Percentiles rank a stretch among this genome's conserved stretches.
Conservation (phyloP, 1,139 yeast genomes). For the Debaryomycetaceae sp. region DNA sequence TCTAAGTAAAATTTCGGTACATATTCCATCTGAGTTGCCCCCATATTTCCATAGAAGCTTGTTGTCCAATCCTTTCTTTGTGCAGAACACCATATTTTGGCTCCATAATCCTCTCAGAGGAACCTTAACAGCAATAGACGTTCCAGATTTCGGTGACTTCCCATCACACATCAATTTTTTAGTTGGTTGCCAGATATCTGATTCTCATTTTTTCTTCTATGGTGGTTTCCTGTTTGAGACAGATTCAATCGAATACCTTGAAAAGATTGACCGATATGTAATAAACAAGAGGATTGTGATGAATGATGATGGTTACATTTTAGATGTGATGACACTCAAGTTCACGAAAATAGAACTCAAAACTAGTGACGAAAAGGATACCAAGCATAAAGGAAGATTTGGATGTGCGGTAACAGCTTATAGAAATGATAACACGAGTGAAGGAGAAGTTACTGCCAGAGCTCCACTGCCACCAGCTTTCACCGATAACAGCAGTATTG, state of each 20-base stretch:
- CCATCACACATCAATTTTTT: constrained; percentile 31
- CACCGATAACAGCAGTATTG: constrained; percentile 8
- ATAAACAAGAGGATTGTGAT: constrained; percentile 28
- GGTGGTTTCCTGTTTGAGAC: constrained; percentile 38
- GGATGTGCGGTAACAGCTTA: constrained; percentile 23
- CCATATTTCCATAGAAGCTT: constrained; percentile 37
- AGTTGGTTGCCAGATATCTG: constrained; percentile 29
- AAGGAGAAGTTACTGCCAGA: constrained; percentile 9
- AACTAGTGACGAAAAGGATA: constrained; percentile 9
- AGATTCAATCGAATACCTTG: constrained; percentile 19
- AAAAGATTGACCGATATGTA: constrained; percentile 33
- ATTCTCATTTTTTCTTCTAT: constrained; percentile 35
- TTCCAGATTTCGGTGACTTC: constrained; percentile 14
- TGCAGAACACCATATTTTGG: constrained; percentile 24
- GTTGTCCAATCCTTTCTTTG: constrained; percentile 33
- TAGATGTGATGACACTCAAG: constrained; percentile 29
- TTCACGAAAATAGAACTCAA: constrained; percentile 30
- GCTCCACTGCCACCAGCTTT: constrained; percentile 21
- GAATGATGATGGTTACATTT: constrained; percentile 36
- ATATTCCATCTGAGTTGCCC: constrained; percentile 39
- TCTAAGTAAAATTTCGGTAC: constrained; percentile 30
- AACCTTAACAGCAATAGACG: constrained; percentile 30
- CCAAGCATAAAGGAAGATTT: constrained; percentile 19
- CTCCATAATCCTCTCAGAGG: constrained; percentile 31
- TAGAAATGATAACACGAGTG: constrained; percentile 9